Base-by-base conservation (phyloP, 305 asterid species). In the Solanum hybrid region DNA sequence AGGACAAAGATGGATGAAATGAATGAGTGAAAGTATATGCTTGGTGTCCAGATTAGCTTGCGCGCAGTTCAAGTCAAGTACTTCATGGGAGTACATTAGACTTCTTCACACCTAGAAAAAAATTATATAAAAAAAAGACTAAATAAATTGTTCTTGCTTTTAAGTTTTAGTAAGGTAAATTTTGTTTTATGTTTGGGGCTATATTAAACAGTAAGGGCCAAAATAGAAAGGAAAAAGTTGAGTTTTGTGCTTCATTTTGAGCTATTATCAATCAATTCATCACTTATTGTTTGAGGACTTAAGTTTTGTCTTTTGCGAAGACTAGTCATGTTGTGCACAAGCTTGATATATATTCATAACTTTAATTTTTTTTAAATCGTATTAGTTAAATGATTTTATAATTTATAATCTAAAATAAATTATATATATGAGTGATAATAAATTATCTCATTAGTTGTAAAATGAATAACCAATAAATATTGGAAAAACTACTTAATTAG, bases 1-100 rank as follows among this genome's bases (percentile, higher is more conserved):
- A 90, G 90, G 67, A 83, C 57, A 28, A 90, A 51, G 87, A 61
- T 88, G 81, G 76, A 83, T 71, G 33, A 71, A 69, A 88, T 73
- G 5, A 29, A 73, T 73, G 35, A 28, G 36, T 12, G 36, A 73
- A 12, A 13, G 36, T 1, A 10, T 79, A 79, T 12, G 5, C 3
- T 20, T 1, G 4, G 86, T 8, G 22, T 81, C 0, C 36, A 39
- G 8, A 29, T 2, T 2, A 82, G 2, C 16, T 81, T 26, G 69
- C 4, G 11, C 2, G 31, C 31, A 29, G 31, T 29, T 29, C 31
- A 29, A 29, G 31, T 29, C 31, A 29, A 29, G 31, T 29, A 29
- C 31, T 29, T 29, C 33, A 31, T 31, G 33, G 33, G 33, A 31
- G n/a, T 2, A 78, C 22, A 61, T 36, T 89, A 64, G 42, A 80